Conservation (phyloP, 2,329 filamentous ascomycete genomes). For the Chaetomiaceae sp. region DNA sequence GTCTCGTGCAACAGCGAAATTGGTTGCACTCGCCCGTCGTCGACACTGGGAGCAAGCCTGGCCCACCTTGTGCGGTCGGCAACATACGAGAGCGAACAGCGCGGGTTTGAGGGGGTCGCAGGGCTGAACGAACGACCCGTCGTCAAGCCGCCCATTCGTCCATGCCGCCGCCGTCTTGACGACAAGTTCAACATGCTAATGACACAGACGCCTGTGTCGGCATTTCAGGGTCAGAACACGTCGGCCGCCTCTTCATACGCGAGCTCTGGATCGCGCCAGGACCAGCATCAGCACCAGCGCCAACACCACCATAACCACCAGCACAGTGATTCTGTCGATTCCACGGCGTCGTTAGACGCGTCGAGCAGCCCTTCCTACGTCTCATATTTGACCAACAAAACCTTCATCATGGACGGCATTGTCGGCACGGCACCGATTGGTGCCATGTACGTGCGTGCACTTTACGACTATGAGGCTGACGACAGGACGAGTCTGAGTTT, state of each 20-base stretch:
- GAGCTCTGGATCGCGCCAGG: slow-evolving; percentile 13
- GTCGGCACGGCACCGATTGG: slow-evolving; percentile 56
- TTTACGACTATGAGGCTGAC: slow-evolving; percentile 98
- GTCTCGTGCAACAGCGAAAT: neutral
- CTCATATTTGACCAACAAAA: slow-evolving; percentile 23
- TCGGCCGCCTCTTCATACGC: slow-evolving; percentile 30
- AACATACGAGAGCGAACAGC: neutral
- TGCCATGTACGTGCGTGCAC: slow-evolving; percentile 85
- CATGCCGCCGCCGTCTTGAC: slow-evolving; percentile 18
- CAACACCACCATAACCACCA: too few relatives aligned
- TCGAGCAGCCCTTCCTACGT: slow-evolving; percentile 27
- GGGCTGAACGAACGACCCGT: slow-evolving; percentile 9
- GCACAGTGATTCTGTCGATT: slow-evolving; percentile 28
- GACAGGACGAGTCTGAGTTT: slow-evolving; percentile 96
- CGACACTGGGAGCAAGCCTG: neutral
- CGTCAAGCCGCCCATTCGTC: slow-evolving; percentile 15
- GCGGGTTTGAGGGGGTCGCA: neutral
- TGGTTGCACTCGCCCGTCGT: neutral
- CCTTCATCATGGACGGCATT: slow-evolving; percentile 54
- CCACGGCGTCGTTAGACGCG: slow-evolving; percentile 31
- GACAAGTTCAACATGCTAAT: slow-evolving; percentile 46
- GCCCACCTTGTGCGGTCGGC: neutral
- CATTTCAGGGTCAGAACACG: slow-evolving; percentile 42
- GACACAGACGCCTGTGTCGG: slow-evolving; percentile 46
- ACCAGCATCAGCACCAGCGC: too few relatives aligned